Percentiles rank a stretch among this genome's conserved stretches.
Evolutionary conservation across 169 alveolate species (phyloP).

Genomic region (Plasmodium inui): DNA sequence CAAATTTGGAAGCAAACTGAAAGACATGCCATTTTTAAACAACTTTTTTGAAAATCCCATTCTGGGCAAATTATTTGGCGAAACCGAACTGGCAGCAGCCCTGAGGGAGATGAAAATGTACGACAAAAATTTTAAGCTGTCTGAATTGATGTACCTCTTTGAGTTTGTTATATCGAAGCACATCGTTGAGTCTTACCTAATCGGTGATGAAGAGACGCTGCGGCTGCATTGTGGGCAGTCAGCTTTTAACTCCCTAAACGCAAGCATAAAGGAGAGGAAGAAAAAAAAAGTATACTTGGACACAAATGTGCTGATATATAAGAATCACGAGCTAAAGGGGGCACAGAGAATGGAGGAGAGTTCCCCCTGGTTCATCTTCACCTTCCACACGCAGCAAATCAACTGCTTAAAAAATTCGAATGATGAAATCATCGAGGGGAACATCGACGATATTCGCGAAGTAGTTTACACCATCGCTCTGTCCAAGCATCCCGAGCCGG

Average conservation of each 20-base stretch:
- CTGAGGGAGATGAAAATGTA: conserved; percentile 90
- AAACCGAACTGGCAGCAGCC: conserved; percentile 90
- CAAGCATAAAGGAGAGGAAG: conserved; percentile 87
- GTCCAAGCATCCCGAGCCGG: conserved; percentile 88
- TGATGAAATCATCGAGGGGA: conserved; percentile 87
- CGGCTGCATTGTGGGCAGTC: conserved; percentile 90
- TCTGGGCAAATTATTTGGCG: conserved; percentile 88
- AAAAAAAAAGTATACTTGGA: conserved; percentile 85
- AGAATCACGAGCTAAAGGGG: conserved; percentile 90
- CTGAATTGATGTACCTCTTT: conserved; percentile 87
- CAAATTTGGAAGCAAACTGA: conserved; percentile 87
- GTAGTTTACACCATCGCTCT: conserved; percentile 91
- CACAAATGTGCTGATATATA: conserved; percentile 86
- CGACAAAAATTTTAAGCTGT: conserved; percentile 89
- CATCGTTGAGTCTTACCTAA: conserved; percentile 87
- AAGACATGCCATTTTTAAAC: conserved; percentile 91
- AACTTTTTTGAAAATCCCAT: conserved; percentile 90
- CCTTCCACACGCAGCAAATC: conserved; percentile 92
- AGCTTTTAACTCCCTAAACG: conserved; percentile 86
- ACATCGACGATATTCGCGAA: conserved; percentile 90
- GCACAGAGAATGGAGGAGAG: conserved; percentile 80
- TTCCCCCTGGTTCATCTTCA: conserved; percentile 91
- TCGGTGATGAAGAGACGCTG: conserved; percentile 88
- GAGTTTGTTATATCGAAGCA: conserved; percentile 91
- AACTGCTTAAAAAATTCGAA: conserved; percentile 87